Base-by-base conservation (phyloP, 305 asterid species). In the Lippia alba region DNA sequence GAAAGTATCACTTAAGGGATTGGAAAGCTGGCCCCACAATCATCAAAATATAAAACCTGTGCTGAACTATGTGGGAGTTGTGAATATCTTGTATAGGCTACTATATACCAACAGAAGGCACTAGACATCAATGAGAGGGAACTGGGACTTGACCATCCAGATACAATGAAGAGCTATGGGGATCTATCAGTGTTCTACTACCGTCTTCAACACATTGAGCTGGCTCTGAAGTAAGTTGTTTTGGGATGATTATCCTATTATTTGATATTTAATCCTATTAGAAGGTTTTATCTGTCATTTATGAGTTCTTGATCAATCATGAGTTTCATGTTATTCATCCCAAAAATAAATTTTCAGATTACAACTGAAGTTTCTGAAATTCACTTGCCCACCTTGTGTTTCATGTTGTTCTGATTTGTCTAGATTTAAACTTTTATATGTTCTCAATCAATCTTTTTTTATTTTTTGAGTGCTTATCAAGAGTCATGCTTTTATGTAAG, bases 71-170 rank as follows among this genome's bases (percentile, higher is more conserved):
- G 67, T 62, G 57, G 4, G 9, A 36, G 41, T 36, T 36, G 41
- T 36, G 41, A 0, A 36, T 36, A 36, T 36, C 56, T 74, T 75
- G 63, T 76, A 70, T 68, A 95, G 99, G 98, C 99, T 24, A 95
- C 98, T 53, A 84, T 89, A 76, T 95, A 95, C 80, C 98, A 95
- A 85, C 99, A 95, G 68, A 95, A 95, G 86, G 98, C 99, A 56
- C 84, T 95, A 81, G 97, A 95, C 79, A 90, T 95, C 81, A 95
- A 92, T 70, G 99, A 95, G 86, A 87, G 98, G 83, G 99, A 92
- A 85, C 89, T 95, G 67, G 99, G 99, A 72, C 99, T 95, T 76
- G 99, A 95, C 81, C 99, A 95, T 84, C 99, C 99, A 20, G 99
- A 95, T 77, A 95, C 99, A 14, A 95, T 92, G 99, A 95, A 95